Evolutionary conservation across 495 filamentous ascomycete species (phyloP), one percentile per base, ranked within the genome.

Genomic region (Ramalina intermedia): DNA sequence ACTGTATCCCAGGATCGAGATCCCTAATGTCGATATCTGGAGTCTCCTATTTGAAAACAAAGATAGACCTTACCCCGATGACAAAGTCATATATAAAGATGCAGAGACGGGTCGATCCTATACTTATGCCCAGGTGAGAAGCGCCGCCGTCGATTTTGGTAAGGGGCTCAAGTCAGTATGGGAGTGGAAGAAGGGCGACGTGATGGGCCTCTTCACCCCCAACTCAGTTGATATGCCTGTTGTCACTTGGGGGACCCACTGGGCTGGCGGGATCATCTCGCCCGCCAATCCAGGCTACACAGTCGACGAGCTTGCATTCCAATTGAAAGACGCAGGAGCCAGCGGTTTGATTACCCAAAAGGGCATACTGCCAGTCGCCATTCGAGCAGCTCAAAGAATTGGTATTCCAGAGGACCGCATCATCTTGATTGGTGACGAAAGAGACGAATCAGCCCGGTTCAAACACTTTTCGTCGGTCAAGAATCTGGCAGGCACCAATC

Each of bases 201-300:
- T 85, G 5, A 63, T 91, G 6, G 79, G 72, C 6, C 63, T 90
- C 37, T 80, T 72, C 61, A 78, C 79, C 3, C 81, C 85, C 40
- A 94, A 90, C 58, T 76, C 72, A 57, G 80, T 90, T 55, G 84
- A 90, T 60, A 78, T 78, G 29, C 73, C 82, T 17, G 66, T 71
- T 4, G 63, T 91, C 42, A 84, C 70, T 61, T 89, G 85, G 73
- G 90, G 88, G 20, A 68, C 75, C 9, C 78, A 82, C 55, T 96
- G 86, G 83, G 84, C 88, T 0, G 90, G 88, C 41, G 90, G 85
- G 17, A 68, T 81, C 43, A 60, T 86, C 16, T 86, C 82, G 2
- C 84, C 91, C 0, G 87, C 87, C 11, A 96, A 96, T 61, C 89
- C 91, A 20, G 75, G 76, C 2, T 96, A 96, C 65, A 93, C 82